Evolutionary conservation across 495 filamentous ascomycete genomes (phyloP).

Genomic region (Corynascus novoguineensis): DNA sequence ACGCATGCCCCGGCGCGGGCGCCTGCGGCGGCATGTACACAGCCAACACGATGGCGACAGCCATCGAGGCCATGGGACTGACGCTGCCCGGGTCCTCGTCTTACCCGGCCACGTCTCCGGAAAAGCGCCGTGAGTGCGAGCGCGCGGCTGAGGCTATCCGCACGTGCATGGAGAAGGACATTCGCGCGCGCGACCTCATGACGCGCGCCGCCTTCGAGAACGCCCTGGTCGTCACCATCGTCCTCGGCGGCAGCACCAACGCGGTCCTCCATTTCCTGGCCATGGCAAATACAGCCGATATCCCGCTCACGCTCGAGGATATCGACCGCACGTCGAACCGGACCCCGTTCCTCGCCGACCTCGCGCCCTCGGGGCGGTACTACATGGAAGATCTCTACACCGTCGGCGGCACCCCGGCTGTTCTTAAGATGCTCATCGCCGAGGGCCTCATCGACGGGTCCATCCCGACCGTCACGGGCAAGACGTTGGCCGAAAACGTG

Average conservation of each 20-base stretch:
- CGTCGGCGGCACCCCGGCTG: conserved; percentile 83
- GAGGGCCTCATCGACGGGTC: conserved; percentile 74
- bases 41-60: conserved; percentile 95
- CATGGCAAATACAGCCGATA: conserved; percentile 85
- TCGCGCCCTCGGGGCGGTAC: conserved; percentile 81
- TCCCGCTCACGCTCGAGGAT: conserved; percentile 79
- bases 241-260: conserved; percentile 85
- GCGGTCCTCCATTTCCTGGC: conserved; percentile 91
- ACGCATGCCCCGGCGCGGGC: conserved; percentile 85
- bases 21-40: conserved; percentile 98
- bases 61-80: conserved; percentile 93
- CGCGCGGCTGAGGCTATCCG: conserved; percentile 83
- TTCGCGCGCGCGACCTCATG: conserved; percentile 76
- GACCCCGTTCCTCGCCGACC: conserved; percentile 89
- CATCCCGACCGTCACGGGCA: conserved; percentile 88
- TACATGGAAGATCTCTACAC: conserved; percentile 95
- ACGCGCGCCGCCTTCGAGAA: conserved; percentile 88
- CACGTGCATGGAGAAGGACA: conserved; percentile 79
- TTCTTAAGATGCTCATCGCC: conserved; percentile 87
- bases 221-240: conserved; percentile 88
- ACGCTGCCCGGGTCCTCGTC: conserved; percentile 85
- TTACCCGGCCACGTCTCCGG: conserved; percentile 78
- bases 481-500: conserved; percentile 84
- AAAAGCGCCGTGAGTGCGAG: conserved; percentile 87
- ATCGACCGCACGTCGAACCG: conserved; percentile 82